Evolutionary conservation across 2,329 filamentous ascomycete species (phyloP).

Genomic region (Verticillium dahliae): DNA sequence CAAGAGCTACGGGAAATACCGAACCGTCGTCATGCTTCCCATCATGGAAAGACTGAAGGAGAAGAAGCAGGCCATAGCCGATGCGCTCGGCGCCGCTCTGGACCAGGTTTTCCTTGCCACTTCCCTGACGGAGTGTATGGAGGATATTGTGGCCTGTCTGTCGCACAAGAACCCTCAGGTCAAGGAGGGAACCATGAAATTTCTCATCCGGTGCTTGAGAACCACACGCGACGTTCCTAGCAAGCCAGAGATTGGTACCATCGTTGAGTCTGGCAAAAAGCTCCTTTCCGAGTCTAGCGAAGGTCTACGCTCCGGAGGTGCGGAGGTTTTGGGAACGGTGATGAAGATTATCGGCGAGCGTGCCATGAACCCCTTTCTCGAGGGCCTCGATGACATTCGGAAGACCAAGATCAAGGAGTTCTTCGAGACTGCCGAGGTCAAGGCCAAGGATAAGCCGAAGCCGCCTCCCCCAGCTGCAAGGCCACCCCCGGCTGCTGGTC

Average conservation of each 20-base stretch:
- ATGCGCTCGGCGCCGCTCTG: slow-evolving; percentile 79
- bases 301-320: slow-evolving; percentile 77
- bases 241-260: slow-evolving; percentile 74
- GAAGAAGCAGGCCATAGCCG: slow-evolving; percentile 85
- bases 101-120: slow-evolving; percentile 64
- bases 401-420: slow-evolving; percentile 96
- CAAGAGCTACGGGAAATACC: slow-evolving; percentile 72
- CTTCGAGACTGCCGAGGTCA: slow-evolving; percentile 54
- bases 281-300: slow-evolving; percentile 85
- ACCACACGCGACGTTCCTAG: slow-evolving; percentile 77
- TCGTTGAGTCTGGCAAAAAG: slow-evolving; percentile 87
- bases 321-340: slow-evolving; percentile 84
- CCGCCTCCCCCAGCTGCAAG: slow-evolving; percentile 57
- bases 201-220: slow-evolving; percentile 81
- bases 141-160: slow-evolving; percentile 79
- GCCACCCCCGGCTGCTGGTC: slow-evolving; percentile 28
- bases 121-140: slow-evolving; percentile 75
- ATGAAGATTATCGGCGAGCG: slow-evolving; percentile 99
- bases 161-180: slow-evolving; percentile 96
- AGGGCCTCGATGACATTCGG: slow-evolving; percentile 89
- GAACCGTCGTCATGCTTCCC: slow-evolving; percentile 71
- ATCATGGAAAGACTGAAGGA: slow-evolving; percentile 96
- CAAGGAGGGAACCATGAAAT: slow-evolving; percentile 91
- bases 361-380: slow-evolving; percentile 87
- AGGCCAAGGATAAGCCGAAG: slow-evolving; percentile 68